A percentile compares a stretch with the other conserved stretches of the same genome.
Evolutionary conservation across 1,284 basidiomycete species (phyloP).

Genomic region (Leccinum insolens): DNA sequence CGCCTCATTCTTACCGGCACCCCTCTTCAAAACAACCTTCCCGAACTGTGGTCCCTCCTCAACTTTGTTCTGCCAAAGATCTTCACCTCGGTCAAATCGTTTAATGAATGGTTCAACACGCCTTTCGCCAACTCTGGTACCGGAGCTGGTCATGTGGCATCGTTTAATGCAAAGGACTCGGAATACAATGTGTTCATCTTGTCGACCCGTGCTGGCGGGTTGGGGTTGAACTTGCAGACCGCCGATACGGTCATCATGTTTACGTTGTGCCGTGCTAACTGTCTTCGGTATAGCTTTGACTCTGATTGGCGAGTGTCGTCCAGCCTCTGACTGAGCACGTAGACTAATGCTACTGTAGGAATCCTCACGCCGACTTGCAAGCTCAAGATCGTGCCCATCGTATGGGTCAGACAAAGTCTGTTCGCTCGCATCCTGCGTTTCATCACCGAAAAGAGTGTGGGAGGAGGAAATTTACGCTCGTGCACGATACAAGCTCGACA

Average conservation of each 20-base stretch:
- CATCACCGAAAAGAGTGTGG: slow-evolving; percentile 98
- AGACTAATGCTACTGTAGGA: slow-evolving; percentile 50
- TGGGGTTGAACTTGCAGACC: slow-evolving; percentile 97
- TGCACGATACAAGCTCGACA: slow-evolving; percentile 96
- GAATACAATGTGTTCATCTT: slow-evolving; percentile 95
- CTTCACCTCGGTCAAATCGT: slow-evolving; percentile 99
- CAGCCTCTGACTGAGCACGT: neutral
- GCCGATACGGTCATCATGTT: slow-evolving; percentile 98
- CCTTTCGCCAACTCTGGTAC: slow-evolving; percentile 98
- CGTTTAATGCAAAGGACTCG: slow-evolving; percentile 92
- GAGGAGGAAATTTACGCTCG: slow-evolving; percentile 95
- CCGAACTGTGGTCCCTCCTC: slow-evolving; percentile 97
- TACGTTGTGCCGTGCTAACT: slow-evolving; percentile 11
- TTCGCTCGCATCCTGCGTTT: slow-evolving; percentile 88
- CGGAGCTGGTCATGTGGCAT: slow-evolving; percentile 82
- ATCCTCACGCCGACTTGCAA: slow-evolving; percentile 97
- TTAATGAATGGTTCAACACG: slow-evolving; percentile 99
- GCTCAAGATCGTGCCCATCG: slow-evolving; percentile 99
- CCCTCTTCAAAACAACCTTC: slow-evolving; percentile 97
- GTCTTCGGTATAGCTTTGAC: slow-evolving; percentile 67
- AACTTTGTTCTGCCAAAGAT: slow-evolving; percentile 99
- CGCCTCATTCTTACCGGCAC: slow-evolving; percentile 98
- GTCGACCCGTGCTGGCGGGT: slow-evolving; percentile 95
- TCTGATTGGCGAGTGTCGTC: slow-evolving; percentile 67
- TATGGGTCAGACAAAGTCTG: slow-evolving; percentile 99